Evolutionary conservation across 1,139 yeast genomes (phyloP), one percentile per base, ranked within the genome.

Genomic region (Yamadazyma membranifaciens): DNA sequence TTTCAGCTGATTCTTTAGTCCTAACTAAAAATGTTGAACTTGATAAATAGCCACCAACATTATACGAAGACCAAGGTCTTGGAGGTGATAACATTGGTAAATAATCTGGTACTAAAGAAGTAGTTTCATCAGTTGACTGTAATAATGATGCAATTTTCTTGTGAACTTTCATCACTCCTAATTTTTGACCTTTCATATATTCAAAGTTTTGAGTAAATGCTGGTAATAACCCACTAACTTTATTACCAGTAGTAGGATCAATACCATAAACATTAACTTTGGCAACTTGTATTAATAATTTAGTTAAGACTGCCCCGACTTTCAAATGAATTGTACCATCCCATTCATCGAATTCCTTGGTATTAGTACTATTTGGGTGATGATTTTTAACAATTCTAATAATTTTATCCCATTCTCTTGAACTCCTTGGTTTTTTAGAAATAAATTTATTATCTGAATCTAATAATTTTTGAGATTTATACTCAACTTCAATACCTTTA

Each of bases 31-130:
- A 64, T 12, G 78, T 73, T 42, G 76, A 79, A 9, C 86, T 73
- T 54, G 81, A 84, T 44, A 78, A 69, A 56, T 87, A 88, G 0
- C 97, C 98, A 46, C 98, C 98, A 40, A 78, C 78, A 54, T 82
- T 81, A 74, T 82, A 81, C 9, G 81, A 69, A 0, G 80, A 75
- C 98, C 99, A 92, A 5, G 89, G 89, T 42, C 82, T 72, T 16
- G 98, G 98, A 46, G 81, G 79, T 9, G 87, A 86, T 45, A 94
- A 69, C 98, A 94, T 94, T 11, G 99, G 99, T 44, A 94, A 71
- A 47, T 79, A 73, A 61, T 92, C 98, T 0, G 98, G 96, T 6
- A 91, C 79, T 2, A 84, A 73, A 42, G 84, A 82, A 10, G 78
- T 73, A 34, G 82, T 63, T 16, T 80, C 73, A 46, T 84, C 91